phyloP scores from a whole-genome alignment of 2,329 filamentous ascomycete genomes.

The Paecilomyces variotii region DNA sequence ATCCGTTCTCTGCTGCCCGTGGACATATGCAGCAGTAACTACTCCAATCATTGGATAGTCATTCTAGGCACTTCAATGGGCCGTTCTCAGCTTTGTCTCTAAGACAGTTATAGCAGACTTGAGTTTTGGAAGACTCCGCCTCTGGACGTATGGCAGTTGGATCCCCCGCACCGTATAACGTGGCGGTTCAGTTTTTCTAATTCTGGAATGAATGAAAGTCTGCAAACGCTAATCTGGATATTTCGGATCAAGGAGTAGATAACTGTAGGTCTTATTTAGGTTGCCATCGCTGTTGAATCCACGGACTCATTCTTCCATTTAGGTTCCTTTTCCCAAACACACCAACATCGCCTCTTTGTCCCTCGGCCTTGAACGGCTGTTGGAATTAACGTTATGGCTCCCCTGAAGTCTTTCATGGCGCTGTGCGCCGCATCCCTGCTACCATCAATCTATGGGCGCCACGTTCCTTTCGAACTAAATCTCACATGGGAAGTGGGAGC shows the following conservation, averaged over 20 bases:
- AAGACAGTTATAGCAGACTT: background rate
- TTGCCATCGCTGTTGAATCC: background rate
- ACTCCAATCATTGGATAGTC: background rate
- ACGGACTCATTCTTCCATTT: background rate
- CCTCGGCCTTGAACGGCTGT: background rate
- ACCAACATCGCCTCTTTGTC: background rate
- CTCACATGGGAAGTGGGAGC: constrained; percentile 26
- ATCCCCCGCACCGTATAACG: background rate
- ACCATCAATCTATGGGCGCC: background rate
- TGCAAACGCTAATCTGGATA: background rate
- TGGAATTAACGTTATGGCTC: constrained; percentile 6
- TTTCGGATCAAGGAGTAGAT: background rate
- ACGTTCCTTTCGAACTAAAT: constrained; percentile 16
- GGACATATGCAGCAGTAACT: background rate
- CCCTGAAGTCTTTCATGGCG: constrained; percentile 6
- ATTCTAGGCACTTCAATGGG: background rate
- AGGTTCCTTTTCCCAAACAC: background rate
- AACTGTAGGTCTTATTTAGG: background rate
- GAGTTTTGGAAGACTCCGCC: background rate
- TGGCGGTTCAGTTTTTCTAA: background rate
- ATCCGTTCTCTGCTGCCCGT: background rate
- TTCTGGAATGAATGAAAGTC: background rate
- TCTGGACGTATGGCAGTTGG: background rate
- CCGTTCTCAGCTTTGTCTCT: background rate
- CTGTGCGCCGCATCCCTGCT: constrained; percentile 6